Percentiles rank a stretch among this genome's conserved stretches.
Evolutionary conservation across 768 basidiomycete genomes (phyloP).

Genomic region (Podaxis mareebaensis): DNA sequence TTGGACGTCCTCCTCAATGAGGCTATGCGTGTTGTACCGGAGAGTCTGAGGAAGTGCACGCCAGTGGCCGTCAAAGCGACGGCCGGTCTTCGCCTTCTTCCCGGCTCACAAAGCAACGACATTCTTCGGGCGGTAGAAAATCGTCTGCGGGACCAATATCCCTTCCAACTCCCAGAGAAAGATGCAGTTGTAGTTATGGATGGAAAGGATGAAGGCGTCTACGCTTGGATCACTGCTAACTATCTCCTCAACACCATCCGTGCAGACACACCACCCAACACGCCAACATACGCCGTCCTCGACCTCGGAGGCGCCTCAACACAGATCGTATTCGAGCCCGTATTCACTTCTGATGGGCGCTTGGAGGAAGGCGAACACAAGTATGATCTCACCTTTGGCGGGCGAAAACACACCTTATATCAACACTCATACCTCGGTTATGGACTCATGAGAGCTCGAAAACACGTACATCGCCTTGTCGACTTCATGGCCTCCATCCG

Average conservation of each 20-base stretch:
- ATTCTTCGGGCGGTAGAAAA: slow-evolving; percentile 76
- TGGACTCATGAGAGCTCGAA: slow-evolving; percentile 86
- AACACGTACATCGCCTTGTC: slow-evolving; percentile 84
- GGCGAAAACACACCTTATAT: slow-evolving; percentile 73
- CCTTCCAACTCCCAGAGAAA: slow-evolving; percentile 56
- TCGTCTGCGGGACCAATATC: slow-evolving; percentile 58
- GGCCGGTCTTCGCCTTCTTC: slow-evolving; percentile 80
- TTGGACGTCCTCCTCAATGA: slow-evolving; percentile 80
- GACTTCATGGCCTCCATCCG: slow-evolving; percentile 74
- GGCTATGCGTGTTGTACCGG: slow-evolving; percentile 78
- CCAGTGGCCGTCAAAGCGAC: slow-evolving; percentile 92
- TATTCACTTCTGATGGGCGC: slow-evolving; percentile 41
- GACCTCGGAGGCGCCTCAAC: slow-evolving; percentile 97
- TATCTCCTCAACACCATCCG: slow-evolving; percentile 82
- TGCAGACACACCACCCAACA: slow-evolving; percentile 43
- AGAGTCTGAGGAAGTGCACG: slow-evolving; percentile 67
- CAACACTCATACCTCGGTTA: slow-evolving; percentile 99
- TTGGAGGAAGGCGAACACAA: slow-evolving; percentile 86
- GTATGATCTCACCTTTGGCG: slow-evolving; percentile 80
- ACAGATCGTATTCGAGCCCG: slow-evolving; percentile 95
- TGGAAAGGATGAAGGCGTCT: slow-evolving; percentile 95
- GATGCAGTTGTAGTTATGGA: slow-evolving; percentile 90
- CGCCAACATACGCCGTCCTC: slow-evolving; percentile 78
- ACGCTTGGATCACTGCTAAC: slow-evolving; percentile 98
- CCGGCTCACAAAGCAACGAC: slow-evolving; percentile 56